Conservation (phyloP, 805 yeast species). For the Millerozyma acaciae region DNA sequence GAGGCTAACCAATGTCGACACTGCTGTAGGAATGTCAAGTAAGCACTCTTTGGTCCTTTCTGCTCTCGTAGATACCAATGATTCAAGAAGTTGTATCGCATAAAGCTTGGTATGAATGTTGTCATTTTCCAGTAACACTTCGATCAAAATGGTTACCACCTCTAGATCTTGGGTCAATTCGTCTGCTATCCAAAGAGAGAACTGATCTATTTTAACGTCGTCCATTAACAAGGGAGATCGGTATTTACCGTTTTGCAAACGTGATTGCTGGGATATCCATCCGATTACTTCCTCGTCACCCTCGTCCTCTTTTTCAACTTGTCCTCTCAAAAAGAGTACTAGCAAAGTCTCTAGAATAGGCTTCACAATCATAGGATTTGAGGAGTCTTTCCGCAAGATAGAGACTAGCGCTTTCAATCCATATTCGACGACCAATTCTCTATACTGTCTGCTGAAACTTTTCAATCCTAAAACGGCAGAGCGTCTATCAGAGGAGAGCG, state of each 20-base stretch:
- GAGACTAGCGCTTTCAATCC: constrained; percentile 73
- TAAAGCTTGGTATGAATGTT: constrained; percentile 81
- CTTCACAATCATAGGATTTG: constrained; percentile 69
- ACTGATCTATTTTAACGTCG: constrained; percentile 66
- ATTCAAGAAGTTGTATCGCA: constrained; percentile 79
- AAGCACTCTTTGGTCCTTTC: constrained; percentile 69
- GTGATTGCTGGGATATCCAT: constrained; percentile 72
- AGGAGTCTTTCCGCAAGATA: constrained; percentile 60
- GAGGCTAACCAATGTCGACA: constrained; percentile 65
- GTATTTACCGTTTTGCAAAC: constrained; percentile 71
- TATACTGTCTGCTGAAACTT: constrained; percentile 79
- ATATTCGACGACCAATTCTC: constrained; percentile 87
- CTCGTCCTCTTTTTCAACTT: constrained; percentile 54
- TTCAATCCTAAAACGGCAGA: constrained; percentile 89
- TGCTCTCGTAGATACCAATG: constrained; percentile 75
- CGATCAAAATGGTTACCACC: constrained; percentile 24
- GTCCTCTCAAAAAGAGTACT: constrained; percentile 71
- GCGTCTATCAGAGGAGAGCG: constrained; percentile 75
- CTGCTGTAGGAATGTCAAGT: constrained; percentile 70
- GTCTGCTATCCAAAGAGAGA: constrained; percentile 93
- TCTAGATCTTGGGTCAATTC: constrained; percentile 64
- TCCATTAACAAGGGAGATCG: constrained; percentile 67
- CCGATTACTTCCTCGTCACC: constrained; percentile 60
- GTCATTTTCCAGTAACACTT: constrained; percentile 44
- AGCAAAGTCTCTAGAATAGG: constrained; percentile 83